Percentiles rank a stretch among this genome's conserved stretches.
Evolutionary conservation across 208 protist species (phyloP).

Genomic region (Acanthamoeba pearcei): DNA sequence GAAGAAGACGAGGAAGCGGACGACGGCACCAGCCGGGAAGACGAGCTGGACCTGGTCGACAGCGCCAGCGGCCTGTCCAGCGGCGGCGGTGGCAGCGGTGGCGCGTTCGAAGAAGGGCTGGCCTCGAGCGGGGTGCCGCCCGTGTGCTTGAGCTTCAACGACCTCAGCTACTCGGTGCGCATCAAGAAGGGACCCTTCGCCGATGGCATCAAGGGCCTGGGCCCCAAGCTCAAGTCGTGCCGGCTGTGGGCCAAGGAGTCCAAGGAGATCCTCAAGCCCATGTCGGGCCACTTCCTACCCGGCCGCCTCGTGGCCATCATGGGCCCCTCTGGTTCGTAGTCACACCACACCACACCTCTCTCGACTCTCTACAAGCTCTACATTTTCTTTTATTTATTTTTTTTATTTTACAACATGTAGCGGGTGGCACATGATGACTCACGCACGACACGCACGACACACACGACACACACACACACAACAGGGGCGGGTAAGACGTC

Average conservation of each 20-base stretch:
- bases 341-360: background rate
- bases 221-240: background rate
- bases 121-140: background rate
- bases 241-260: background rate
- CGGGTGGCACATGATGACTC: too few relatives aligned
- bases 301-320: conserved; percentile 48
- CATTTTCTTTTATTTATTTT: background rate
- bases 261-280: background rate
- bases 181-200: background rate
- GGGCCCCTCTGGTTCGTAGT: background rate
- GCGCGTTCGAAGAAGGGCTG: too few relatives aligned
- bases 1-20: too few relatives aligned
- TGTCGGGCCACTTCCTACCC: conserved; percentile 47
- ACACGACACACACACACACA: background rate
- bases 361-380: too few relatives aligned
- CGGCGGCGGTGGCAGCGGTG: too few relatives aligned
- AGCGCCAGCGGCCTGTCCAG: too few relatives aligned
- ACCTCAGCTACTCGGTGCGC: conserved; percentile 8
- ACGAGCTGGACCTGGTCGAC: too few relatives aligned
- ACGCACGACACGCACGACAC: too few relatives aligned
- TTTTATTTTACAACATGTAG: too few relatives aligned
- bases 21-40: too few relatives aligned
- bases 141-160: background rate
- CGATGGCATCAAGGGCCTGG: background rate
- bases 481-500: conserved; percentile 43